Evolutionary conservation across 192 early-diverging fungal species (phyloP).

Genomic region (Coemansia sp.): DNA sequence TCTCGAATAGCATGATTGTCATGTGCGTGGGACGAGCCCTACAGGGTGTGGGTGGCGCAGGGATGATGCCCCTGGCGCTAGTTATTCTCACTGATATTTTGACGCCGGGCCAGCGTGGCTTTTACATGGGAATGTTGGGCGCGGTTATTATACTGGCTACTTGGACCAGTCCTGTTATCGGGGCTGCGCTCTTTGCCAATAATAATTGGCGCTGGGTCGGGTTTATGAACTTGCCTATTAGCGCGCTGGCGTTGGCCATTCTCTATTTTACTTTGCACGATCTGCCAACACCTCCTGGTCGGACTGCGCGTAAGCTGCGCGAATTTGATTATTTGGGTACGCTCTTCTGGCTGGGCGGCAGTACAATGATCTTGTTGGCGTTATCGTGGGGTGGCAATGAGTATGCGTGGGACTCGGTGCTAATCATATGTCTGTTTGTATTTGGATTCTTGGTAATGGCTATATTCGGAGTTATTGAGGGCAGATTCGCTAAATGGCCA

Average conservation of each 20-base stretch:
- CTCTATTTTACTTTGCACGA: slow-evolving; percentile 60
- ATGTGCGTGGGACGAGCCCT: slow-evolving; percentile 70
- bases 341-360: slow-evolving; percentile 53
- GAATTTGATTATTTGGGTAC: slow-evolving; percentile 62
- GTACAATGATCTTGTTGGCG: slow-evolving; percentile 56
- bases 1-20: slow-evolving; percentile 34
- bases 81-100: slow-evolving; percentile 79
- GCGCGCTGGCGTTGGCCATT: slow-evolving; percentile 54
- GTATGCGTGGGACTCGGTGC: slow-evolving; percentile 53
- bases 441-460: slow-evolving; percentile 37
- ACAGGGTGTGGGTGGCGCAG: slow-evolving; percentile 71
- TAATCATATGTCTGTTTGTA: slow-evolving; percentile 54
- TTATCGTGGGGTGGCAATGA: slow-evolving; percentile 63
- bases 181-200: slow-evolving; percentile 62
- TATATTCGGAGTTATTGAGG: slow-evolving; percentile 58
- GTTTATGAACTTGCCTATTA: slow-evolving; percentile 75
- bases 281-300: slow-evolving; percentile 47
- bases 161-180: slow-evolving; percentile 69
- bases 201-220: slow-evolving; percentile 69
- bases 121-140: slow-evolving; percentile 66
- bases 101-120: slow-evolving; percentile 62
- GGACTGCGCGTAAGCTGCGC: slow-evolving; percentile 33
- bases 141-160: slow-evolving; percentile 61
- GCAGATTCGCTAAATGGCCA: slow-evolving; percentile 65
- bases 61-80: slow-evolving; percentile 63